A percentile compares a stretch with the other conserved stretches of the same genome.
Conservation (phyloP, 768 basidiomycete species). For the Austroboletus festivus region DNA sequence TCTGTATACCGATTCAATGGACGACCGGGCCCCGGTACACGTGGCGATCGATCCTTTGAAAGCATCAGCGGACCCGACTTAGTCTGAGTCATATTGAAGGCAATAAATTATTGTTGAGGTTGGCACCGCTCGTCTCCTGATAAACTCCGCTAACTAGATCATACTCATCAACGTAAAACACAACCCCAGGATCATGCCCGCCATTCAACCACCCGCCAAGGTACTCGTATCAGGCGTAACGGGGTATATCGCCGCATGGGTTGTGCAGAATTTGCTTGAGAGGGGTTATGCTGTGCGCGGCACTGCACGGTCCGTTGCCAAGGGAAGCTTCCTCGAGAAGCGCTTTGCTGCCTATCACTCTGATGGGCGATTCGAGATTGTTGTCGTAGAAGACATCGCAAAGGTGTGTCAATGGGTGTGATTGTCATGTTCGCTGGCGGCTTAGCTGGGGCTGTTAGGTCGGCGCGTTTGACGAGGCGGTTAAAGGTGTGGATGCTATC, state of each 20-base stretch:
- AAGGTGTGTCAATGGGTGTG: no score
- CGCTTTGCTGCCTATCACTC: constrained; percentile 42
- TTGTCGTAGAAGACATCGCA: constrained; percentile 68
- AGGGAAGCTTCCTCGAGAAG: constrained; percentile 54
- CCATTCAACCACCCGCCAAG: constrained; percentile 25
- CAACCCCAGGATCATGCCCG: constrained; percentile 26
- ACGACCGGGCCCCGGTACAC: no score
- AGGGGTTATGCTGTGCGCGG: constrained; percentile 62
- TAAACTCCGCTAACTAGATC: no score
- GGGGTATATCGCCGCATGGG: constrained; percentile 39
- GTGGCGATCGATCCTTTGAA: no score
- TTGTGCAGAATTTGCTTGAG: constrained; percentile 54
- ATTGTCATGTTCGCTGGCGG: no score
- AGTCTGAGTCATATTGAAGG: no score
- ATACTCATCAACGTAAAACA: no score
- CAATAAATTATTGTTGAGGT: no score
- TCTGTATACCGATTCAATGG: no score
- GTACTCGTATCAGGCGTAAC: constrained; percentile 30
- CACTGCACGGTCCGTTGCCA: constrained; percentile 60
- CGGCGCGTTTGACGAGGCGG: constrained; percentile 75
- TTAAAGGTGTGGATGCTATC: constrained; percentile 72
- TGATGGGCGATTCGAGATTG: constrained; percentile 59
- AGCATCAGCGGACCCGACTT: no score
- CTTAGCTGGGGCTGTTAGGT: no score
- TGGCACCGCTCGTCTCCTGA: no score